Conservation (phyloP, 2,329 filamentous ascomycete species). For the Fusarium verticillioides region DNA sequence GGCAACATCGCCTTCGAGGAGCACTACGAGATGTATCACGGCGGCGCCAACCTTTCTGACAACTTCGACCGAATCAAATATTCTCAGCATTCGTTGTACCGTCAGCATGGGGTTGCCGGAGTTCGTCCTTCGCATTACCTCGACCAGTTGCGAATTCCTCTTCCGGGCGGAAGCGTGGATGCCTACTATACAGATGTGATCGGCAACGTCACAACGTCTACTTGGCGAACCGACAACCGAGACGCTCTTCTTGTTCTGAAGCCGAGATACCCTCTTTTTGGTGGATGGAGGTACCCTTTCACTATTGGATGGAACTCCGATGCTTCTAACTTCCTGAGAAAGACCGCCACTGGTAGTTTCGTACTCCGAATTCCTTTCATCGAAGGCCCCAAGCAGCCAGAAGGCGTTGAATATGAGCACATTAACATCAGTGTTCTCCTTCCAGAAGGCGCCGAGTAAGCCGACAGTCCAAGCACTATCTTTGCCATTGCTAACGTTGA, state of each 20-base stretch:
- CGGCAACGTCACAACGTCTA: slow-evolving; percentile 94
- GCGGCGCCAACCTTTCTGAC: slow-evolving; percentile 79
- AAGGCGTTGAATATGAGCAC: slow-evolving; percentile 87
- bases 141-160: slow-evolving; percentile 82
- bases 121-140: slow-evolving; percentile 77
- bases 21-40: slow-evolving; percentile 87
- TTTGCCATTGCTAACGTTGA: slow-evolving; percentile 50
- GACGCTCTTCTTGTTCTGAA: slow-evolving; percentile 90
- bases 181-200: slow-evolving; percentile 97
- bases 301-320: slow-evolving; percentile 95
- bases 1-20: slow-evolving; percentile 97
- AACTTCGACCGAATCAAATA: slow-evolving; percentile 83
- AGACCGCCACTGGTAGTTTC: slow-evolving; percentile 74
- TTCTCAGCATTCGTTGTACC: slow-evolving; percentile 76
- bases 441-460: slow-evolving; percentile 89
- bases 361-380: slow-evolving; percentile 92
- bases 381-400: slow-evolving; percentile 86
- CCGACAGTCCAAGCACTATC: slow-evolving; percentile 31
- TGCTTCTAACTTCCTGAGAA: slow-evolving; percentile 79
- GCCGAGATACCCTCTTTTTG: slow-evolving; percentile 95
- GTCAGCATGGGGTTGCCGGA: slow-evolving; percentile 51
- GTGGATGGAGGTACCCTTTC: slow-evolving; percentile 98
- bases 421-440: slow-evolving; percentile 85
- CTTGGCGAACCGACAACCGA: slow-evolving; percentile 80
- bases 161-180: slow-evolving; percentile 82